Conservation (phyloP, 768 basidiomycete genomes). For the Boletus tomentosulus region DNA sequence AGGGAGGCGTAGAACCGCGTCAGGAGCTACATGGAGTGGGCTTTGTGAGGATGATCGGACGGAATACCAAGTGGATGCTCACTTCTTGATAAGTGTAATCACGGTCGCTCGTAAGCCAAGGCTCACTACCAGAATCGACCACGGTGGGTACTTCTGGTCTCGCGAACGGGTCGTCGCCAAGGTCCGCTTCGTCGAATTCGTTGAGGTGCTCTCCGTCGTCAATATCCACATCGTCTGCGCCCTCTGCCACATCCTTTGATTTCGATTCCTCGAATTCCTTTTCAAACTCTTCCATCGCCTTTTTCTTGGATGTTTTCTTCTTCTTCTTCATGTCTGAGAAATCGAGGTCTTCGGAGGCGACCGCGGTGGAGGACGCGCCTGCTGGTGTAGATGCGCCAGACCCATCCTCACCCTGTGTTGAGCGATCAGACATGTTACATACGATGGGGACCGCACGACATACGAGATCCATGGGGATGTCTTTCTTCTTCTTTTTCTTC, state of each 20-base stretch:
- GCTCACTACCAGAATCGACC: slow-evolving; percentile 72
- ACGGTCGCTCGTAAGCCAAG: slow-evolving; percentile 90
- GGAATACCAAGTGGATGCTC: slow-evolving; percentile 9
- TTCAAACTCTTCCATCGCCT: slow-evolving; percentile 90
- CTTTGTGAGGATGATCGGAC: neutral
- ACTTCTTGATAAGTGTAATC: slow-evolving; percentile 97
- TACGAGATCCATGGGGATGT: slow-evolving; percentile 79
- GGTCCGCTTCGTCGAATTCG: slow-evolving; percentile 73
- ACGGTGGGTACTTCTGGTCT: slow-evolving; percentile 50
- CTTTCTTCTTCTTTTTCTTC: slow-evolving; percentile 94
- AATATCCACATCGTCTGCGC: slow-evolving; percentile 50
- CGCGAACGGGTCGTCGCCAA: slow-evolving; percentile 87
- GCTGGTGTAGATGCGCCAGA: slow-evolving; percentile 64
- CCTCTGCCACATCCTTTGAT: slow-evolving; percentile 59
- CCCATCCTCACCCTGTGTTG: slow-evolving; percentile 51
- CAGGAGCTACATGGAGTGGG: slow-evolving; percentile 57
- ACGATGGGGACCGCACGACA: slow-evolving; percentile 23
- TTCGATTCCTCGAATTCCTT: slow-evolving; percentile 80
- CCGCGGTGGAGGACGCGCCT: slow-evolving; percentile 32
- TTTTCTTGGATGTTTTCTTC: slow-evolving; percentile 90
- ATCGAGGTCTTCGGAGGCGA: slow-evolving; percentile 74
- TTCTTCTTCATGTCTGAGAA: slow-evolving; percentile 98
- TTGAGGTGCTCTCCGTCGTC: slow-evolving; percentile 63
- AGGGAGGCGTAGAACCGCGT: slow-evolving; percentile 88
- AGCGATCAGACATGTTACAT: neutral